These are phyloP conservation scores for Chalara sp. DNA, from an alignment of 2,329 filamentous ascomycete genomes.

Conservation along the genomic window DNA sequence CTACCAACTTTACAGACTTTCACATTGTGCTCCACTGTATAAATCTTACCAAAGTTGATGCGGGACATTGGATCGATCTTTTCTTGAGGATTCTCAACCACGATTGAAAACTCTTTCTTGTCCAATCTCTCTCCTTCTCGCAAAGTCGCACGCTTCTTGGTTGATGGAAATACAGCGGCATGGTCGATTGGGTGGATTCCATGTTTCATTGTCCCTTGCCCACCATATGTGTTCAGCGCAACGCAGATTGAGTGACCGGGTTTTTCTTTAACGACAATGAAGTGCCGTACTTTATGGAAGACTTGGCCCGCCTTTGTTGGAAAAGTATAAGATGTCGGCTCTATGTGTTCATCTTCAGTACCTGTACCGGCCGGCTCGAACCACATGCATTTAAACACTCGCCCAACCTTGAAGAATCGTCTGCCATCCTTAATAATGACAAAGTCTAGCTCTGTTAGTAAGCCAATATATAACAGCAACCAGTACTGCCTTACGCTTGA, in stretches of 20 bases:
- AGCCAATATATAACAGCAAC: too few relatives aligned
- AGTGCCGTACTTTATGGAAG: slow-evolving; percentile 6
- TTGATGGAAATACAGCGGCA: slow-evolving; percentile 7
- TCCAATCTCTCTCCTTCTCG: background rate
- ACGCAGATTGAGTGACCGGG: slow-evolving; percentile 10
- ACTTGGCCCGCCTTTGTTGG: background rate
- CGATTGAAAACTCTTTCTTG: slow-evolving; percentile 6
- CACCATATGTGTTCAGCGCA: slow-evolving; percentile 13
- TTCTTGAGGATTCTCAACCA: slow-evolving; percentile 5
- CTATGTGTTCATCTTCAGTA: background rate
- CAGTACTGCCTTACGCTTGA: too few relatives aligned
- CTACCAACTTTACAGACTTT: slow-evolving; percentile 10
- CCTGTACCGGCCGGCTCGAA: slow-evolving; percentile 8
- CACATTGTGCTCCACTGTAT: slow-evolving; percentile 13
- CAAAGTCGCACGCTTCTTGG: background rate
- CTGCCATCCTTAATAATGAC: background rate
- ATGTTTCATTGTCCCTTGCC: slow-evolving; percentile 7
- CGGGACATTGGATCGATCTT: slow-evolving; percentile 7
- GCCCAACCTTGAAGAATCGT: slow-evolving; percentile 9
- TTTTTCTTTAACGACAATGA: slow-evolving; percentile 9
- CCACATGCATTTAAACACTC: slow-evolving; percentile 11
- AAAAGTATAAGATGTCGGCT: background rate
- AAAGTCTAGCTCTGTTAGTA: too few relatives aligned
- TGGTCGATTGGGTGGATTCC: slow-evolving; percentile 8
- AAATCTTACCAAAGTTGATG: slow-evolving; percentile 9